Evolutionary conservation across 1,284 basidiomycete genomes (phyloP), one percentile per base, ranked within the genome.

Genomic region (Rhodotorula sp.): DNA sequence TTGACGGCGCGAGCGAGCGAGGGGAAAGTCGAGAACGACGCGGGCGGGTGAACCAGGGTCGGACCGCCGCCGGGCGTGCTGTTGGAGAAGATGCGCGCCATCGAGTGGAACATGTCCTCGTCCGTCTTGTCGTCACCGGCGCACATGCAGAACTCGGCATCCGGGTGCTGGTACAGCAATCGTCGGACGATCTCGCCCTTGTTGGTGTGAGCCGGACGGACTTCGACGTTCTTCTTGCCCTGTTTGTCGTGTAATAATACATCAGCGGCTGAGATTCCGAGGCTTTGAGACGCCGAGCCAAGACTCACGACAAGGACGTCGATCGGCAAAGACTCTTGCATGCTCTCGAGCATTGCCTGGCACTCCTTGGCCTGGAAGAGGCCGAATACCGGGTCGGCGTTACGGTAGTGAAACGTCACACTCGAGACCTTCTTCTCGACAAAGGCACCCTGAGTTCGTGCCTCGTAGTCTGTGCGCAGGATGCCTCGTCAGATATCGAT

Each of bases 211-310:
- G 85, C 49, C 4, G 95, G 95, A 68, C 95, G 88, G 33, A 97
- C 95, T 83, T 99, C 95, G 64, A 99, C 85, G 81, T 97, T 98
- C 88, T 97, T 98, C 85, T 98, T 98, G 48, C 95, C 95, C 57
- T 59, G 57, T 44, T 20, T 44, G 49, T 29, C 6, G 22, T 10
- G 42, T 7, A 26, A 37, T 17, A n/a, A 33, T 20, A 46, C 6
- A 7, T 55, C 26, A 37, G 59, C 20, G 51, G 33, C 60, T n/a
- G 65, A 44, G 29, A 33, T 37, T 24, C 24, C 44, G 49, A 33
- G 54, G 18, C 59, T 56, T 10, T 48, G 67, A 30, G 22, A 73
- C 74, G 29, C 6, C 18, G 17, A 56, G 30, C 18, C 29, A 37
- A 20, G 46, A 59, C 57, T n/a, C 29, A 59, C 57, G 29, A 83